phyloP scores from a whole-genome alignment of 352 stramenopile genomes.

The Pythium plurisporium region DNA sequence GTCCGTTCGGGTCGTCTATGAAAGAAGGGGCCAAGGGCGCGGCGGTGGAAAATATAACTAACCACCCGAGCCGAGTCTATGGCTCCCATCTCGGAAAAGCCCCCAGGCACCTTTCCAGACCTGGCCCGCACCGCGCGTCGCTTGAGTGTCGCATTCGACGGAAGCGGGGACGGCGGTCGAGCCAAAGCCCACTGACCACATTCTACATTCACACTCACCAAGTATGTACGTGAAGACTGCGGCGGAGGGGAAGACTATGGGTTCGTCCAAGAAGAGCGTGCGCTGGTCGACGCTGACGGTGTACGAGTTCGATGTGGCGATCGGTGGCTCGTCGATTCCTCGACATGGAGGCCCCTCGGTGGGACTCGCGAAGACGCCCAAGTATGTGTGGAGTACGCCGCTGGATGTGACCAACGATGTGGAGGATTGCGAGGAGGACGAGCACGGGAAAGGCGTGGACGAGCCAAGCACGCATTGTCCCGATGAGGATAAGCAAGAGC shows the following conservation, averaged over 20 bases:
- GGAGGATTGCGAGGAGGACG: not conserved
- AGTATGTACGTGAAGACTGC: slow-evolving; percentile 1
- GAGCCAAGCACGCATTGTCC: not conserved
- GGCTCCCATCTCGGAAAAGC: slow-evolving; percentile 20
- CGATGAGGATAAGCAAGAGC: slow-evolving; percentile 5
- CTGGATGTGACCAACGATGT: slow-evolving; percentile 3
- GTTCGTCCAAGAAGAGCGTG: slow-evolving; percentile 27
- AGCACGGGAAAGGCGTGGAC: not conserved
- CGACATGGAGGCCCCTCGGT: slow-evolving; percentile 23
- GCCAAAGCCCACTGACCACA: not conserved
- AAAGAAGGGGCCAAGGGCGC: slow-evolving; percentile 23
- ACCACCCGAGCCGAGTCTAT: slow-evolving; percentile 5
- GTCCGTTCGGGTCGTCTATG: slow-evolving; percentile 11
- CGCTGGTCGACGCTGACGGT: slow-evolving; percentile 27
- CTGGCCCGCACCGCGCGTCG: not conserved
- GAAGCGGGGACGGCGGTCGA: not conserved
- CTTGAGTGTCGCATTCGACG: slow-evolving; percentile 1
- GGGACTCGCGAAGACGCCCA: slow-evolving; percentile 23
- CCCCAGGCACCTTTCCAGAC: not conserved
- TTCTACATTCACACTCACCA: not conserved
- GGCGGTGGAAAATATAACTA: slow-evolving; percentile 29
- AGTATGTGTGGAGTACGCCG: slow-evolving; percentile 15
- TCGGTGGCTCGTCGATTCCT: slow-evolving; percentile 24
- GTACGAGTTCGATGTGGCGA: slow-evolving; percentile 27
- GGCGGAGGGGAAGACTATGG: not conserved